Evolutionary conservation across 495 filamentous ascomycete genomes (phyloP), one percentile per base, ranked within the genome.

Genomic region (Aspergillus nanangensis): DNA sequence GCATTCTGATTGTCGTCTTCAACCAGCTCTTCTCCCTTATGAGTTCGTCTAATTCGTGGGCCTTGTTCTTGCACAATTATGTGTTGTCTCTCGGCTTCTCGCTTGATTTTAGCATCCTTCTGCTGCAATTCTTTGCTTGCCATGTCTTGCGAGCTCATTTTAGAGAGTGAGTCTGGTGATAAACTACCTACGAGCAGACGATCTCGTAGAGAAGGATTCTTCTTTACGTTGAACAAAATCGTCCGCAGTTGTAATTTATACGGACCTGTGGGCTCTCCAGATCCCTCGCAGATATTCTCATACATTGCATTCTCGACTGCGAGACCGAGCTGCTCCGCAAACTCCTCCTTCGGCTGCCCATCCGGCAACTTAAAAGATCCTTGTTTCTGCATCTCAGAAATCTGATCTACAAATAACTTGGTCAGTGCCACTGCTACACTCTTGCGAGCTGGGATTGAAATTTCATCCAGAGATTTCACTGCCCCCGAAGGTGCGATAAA

Each of bases 1-100:
- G 61, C 67, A 47, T 57, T 58, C 23, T 74, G 61, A 17, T 57
- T 56, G 4, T 84, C 87, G 24, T 86, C 82, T 41, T 87, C 89
- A 27, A 98, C 78, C 11, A 95, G 47, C 57, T 98, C 93, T 47
- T 96, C 91, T 22, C 93, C 93, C 64, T 96, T 98, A 62, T 97
- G 93, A 2, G 92, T 96, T 51, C 86, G 82, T 55, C 90, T 79
- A 45, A 95, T 86, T 3, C 90, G 81, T 5, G 92, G 93, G 0
- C 80, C 82, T 52, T 91, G 82, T 29, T 95, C 88, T 31, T 88
- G 81, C 23, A 91, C 77, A 41, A 95, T 80, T 38, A 91, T 87
- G 41, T 89, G 82, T 52, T 96, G 90, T 51, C 93, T 86, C 50
- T 96, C 93, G 1, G 85, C 82, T 60, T 91, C 85, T 41, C 82